phyloP scores from a whole-genome alignment of 2,329 filamentous ascomycete species.

The Pseudogymnoascus sp. region DNA sequence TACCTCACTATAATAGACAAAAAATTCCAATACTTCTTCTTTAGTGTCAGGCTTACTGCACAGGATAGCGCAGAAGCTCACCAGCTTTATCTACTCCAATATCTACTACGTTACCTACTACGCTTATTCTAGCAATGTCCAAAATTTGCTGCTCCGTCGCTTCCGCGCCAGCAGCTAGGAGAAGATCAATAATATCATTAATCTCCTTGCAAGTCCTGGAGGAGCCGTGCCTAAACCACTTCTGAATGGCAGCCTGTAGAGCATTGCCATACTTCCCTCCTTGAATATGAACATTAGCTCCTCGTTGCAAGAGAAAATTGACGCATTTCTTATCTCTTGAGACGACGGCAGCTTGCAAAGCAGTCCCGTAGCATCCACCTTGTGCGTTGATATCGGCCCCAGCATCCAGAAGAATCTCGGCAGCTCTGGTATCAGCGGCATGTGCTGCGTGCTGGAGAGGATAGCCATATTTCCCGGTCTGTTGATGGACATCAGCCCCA shows the following conservation, averaged over 20 bases:
- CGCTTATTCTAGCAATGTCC: background rate
- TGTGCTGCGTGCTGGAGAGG: background rate
- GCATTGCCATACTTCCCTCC: background rate
- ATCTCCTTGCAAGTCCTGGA: background rate
- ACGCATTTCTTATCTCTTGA: background rate
- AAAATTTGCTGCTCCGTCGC: background rate
- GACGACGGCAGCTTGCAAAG: background rate
- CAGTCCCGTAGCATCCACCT: background rate
- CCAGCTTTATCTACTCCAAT: too few species aligned
- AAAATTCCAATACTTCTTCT: too few species aligned
- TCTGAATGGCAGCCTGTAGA: background rate
- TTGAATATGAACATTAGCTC: background rate
- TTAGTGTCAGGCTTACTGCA: too few species aligned
- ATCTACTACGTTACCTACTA: too few species aligned
- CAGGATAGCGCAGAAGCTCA: too few species aligned
- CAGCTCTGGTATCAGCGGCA: background rate
- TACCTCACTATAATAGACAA: too few species aligned
- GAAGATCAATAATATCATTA: background rate
- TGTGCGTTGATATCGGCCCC: background rate
- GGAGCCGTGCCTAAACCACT: background rate
- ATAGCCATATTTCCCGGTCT: conserved; percentile 16
- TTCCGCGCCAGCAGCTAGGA: background rate
- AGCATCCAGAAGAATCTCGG: conserved; percentile 7
- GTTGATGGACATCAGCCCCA: conserved; percentile 18
- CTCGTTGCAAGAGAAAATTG: background rate